phyloP scores from a whole-genome alignment of 2,329 filamentous ascomycete genomes.

The Septoria linicola region DNA sequence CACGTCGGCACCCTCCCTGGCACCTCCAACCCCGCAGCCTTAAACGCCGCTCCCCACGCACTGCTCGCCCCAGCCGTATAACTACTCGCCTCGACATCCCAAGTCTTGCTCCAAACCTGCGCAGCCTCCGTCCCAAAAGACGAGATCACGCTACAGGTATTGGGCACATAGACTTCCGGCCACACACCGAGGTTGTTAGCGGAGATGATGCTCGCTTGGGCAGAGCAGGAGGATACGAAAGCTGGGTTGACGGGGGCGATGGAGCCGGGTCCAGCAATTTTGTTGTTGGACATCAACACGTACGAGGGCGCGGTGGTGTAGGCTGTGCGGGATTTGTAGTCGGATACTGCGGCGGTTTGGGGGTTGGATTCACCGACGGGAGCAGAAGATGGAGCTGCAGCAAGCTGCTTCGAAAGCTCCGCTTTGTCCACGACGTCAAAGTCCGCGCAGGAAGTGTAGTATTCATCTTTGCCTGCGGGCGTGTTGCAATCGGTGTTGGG shows the following conservation, averaged over 20 bases:
- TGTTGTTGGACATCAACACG: slow-evolving; percentile 27
- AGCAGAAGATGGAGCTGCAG: slow-evolving; percentile 3
- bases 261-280: slow-evolving; percentile 20
- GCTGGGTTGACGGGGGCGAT: slow-evolving; percentile 15
- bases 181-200: slow-evolving; percentile 21
- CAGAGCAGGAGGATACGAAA: slow-evolving; percentile 29
- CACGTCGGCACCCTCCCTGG: slow-evolving; percentile 11
- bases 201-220: slow-evolving; percentile 22
- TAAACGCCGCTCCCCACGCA: slow-evolving; percentile 21
- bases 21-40: slow-evolving; percentile 19
- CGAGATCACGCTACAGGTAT: slow-evolving; percentile 24
- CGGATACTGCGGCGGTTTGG: slow-evolving; percentile 41
- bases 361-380: slow-evolving; percentile 40
- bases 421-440: slow-evolving; percentile 49
- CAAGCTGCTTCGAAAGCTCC: slow-evolving; percentile 23
- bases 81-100: slow-evolving; percentile 17
- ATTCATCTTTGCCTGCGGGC: slow-evolving; percentile 53
- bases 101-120: slow-evolving; percentile 15
- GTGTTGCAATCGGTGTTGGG: slow-evolving; percentile 45
- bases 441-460: slow-evolving; percentile 60
- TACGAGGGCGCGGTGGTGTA: slow-evolving; percentile 34
- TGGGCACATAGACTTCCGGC: slow-evolving; percentile 29
- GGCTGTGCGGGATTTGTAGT: slow-evolving; percentile 45
- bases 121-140: slow-evolving; percentile 26
- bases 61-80: slow-evolving; percentile 20